Evolutionary conservation across 352 stramenopile genomes (phyloP).

Genomic region (Pythium monospermum): DNA sequence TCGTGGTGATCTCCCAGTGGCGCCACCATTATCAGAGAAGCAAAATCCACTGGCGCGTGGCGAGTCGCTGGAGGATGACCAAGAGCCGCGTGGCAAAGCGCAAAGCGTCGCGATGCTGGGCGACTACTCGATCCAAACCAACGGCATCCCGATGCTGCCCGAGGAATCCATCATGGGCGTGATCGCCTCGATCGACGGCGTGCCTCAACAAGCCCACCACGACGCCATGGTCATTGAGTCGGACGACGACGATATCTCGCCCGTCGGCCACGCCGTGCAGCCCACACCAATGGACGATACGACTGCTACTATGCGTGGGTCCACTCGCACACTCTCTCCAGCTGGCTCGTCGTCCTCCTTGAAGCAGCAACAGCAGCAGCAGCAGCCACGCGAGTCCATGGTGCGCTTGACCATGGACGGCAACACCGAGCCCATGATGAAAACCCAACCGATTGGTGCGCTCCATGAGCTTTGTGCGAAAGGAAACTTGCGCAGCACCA

Average conservation of each 20-base stretch:
- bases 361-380: too few species aligned
- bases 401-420: constrained; percentile 71
- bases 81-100: constrained; percentile 36
- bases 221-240: constrained; percentile 21
- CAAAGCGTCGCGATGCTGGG: constrained; percentile 71
- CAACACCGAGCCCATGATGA: constrained; percentile 57
- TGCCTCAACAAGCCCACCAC: too few species aligned
- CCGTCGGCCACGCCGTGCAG: constrained; percentile 31
- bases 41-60: constrained; percentile 12
- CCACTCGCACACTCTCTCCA: background rate
- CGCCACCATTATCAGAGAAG: background rate
- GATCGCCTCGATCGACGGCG: constrained; percentile 56
- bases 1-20: too few species aligned
- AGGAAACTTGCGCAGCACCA: constrained; percentile 69
- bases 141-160: constrained; percentile 51
- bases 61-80: constrained; percentile 11
- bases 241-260: constrained; percentile 24
- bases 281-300: constrained; percentile 19
- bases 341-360: too few species aligned
- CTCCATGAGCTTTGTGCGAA: constrained; percentile 77
- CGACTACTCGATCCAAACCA: constrained; percentile 61
- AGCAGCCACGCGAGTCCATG: constrained; percentile 42
- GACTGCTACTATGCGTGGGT: too few species aligned
- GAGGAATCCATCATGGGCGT: constrained; percentile 42
- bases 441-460: constrained; percentile 74